Base-by-base conservation (phyloP, 306 rosid species). In the Cucurbita pepo region DNA sequence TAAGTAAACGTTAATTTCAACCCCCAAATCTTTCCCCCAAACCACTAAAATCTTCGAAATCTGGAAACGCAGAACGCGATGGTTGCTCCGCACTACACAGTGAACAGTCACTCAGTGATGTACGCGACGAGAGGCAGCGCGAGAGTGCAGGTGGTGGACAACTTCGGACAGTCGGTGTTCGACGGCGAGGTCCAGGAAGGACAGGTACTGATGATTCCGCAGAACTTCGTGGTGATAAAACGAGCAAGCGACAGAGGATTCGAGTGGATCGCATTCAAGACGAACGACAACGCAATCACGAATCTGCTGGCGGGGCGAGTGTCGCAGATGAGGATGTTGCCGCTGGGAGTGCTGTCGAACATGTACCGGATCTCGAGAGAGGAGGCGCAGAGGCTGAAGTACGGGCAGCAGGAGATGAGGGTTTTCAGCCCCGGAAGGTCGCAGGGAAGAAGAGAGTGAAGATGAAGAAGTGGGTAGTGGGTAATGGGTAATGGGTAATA, bases 221-320 rank as follows among this genome's bases (percentile, higher is more conserved):
- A 76, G 57, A 59, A 76, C 64, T 80, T 44, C 56, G 83, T 65
- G 9, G 66, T 76, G 47, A 16, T 80, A 30, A 80, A 64, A 73
- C 66, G 44, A 61, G 83, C 83, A 0, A 73, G 71, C 30, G 50
- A 58, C 10, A 48, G 41, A 34, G 83, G 83, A 59, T 76, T 80
- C 30, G 80, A 71, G 25, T 80, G 83, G 83, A 51, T 80, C 13
- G 70, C 83, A 56, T 45, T 80, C 64, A 80, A 80, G 77, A 80
- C 83, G 1, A 76, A 58, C 19, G 80, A 80, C 40, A 72, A 80
- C 71, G 80, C 83, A 3, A 8, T 47, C 18, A 62, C 58, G 3
- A 76, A 63, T 64, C 55, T 57, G 30, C 77, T 80, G 34, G 83
- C 80, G 0, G 83, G 83, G 16, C 52, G 69, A 37, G 63, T 50